Percentiles rank a stretch among this genome's conserved stretches.
phyloP scores from a whole-genome alignment of 139 green algal species.

The Trebouxia sp. region DNA sequence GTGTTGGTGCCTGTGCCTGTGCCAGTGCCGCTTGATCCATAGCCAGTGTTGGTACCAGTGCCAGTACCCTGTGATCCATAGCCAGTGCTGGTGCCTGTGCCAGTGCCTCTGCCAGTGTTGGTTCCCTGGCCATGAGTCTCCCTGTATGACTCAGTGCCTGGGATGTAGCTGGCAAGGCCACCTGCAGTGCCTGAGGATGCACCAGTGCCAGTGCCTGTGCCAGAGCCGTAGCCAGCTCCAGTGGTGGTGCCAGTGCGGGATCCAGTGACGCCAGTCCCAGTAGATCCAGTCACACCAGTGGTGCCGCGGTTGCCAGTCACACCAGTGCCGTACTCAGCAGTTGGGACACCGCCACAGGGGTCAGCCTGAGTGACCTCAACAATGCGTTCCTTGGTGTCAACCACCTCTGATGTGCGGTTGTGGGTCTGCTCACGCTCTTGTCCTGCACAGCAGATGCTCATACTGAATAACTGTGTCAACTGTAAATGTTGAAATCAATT shows the following conservation, averaged over 20 bases:
- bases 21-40: not conserved
- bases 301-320: not conserved
- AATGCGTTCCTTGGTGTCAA: not conserved
- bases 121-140: too few relatives aligned
- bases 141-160: too few relatives aligned
- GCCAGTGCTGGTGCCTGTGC: not conserved
- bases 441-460: too few relatives aligned
- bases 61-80: not conserved
- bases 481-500: too few relatives aligned
- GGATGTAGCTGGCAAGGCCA: too few relatives aligned
- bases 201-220: not conserved
- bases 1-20: not conserved
- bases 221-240: not conserved
- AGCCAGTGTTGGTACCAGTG: not conserved
- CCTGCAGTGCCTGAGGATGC: too few relatives aligned
- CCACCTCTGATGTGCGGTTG: not conserved
- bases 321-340: not conserved
- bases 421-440: conserved; percentile 19
- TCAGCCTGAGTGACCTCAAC: not conserved
- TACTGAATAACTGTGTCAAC: too few relatives aligned
- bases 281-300: not conserved
- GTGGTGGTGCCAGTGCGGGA: not conserved
- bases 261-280: not conserved
- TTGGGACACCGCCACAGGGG: conserved; percentile 21
- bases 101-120: not conserved